Evolutionary conservation across 1,139 yeast genomes (phyloP).

Genomic region (Diutina siamensis): DNA sequence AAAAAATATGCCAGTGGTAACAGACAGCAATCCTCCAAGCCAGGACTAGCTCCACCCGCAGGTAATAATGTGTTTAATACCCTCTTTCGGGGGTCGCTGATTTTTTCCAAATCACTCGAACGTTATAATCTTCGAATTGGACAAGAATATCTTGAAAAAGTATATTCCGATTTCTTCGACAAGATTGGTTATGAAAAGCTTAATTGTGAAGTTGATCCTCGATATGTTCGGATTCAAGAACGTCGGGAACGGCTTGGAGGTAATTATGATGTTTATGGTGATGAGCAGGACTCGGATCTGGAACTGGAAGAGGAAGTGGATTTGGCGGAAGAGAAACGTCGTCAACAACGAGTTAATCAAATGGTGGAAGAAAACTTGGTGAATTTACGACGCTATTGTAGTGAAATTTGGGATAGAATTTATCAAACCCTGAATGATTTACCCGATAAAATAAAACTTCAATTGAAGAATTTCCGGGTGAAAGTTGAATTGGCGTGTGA

Average conservation of each 20-base stretch:
- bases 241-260: conserved; percentile 12
- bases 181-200: conserved; percentile 39
- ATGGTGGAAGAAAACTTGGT: conserved; percentile 40
- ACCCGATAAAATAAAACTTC: conserved; percentile 57
- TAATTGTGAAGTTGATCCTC: conserved; percentile 68
- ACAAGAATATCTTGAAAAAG: conserved; percentile 61
- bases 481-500: conserved; percentile 53
- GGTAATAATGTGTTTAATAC: conserved; percentile 50
- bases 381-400: conserved; percentile 43
- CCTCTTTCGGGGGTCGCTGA: conserved; percentile 74
- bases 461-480: conserved; percentile 44
- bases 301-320: background rate
- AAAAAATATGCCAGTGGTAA: conserved; percentile 20
- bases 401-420: conserved; percentile 63
- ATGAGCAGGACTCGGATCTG: conserved; percentile 19
- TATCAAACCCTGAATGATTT: conserved; percentile 61
- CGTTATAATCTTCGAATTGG: conserved; percentile 69
- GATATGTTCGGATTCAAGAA: conserved; percentile 22
- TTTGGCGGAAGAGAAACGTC: conserved; percentile 18
- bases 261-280: conserved; percentile 13
- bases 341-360: conserved; percentile 16
- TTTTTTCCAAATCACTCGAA: conserved; percentile 73
- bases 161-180: conserved; percentile 58
- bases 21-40: background rate
- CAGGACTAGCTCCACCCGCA: conserved; percentile 7